Base-by-base conservation (phyloP, 2,329 filamentous ascomycete species). In the Sarocladium oryzae region DNA sequence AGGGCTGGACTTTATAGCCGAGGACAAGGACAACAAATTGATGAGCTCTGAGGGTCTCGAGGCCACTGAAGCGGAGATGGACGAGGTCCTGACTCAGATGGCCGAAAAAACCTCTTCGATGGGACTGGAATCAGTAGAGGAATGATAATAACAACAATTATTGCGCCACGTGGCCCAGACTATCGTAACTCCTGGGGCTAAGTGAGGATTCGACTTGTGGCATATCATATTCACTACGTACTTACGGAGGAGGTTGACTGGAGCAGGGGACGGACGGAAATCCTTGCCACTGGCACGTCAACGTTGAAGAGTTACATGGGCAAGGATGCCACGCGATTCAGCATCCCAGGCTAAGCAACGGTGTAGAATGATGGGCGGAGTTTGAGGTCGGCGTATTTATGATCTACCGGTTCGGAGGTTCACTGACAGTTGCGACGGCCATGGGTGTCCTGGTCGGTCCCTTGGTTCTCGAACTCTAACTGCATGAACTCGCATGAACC, bases 1-100 rank as follows among this genome's bases (percentile, higher is more conserved):
- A 56, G 54, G 28, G 58, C 46, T 52, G 51, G 52, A 49, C 49
- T 56, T 51, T 51, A 53, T 59, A 85, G 81, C 81, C 53, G 81
- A 85, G 66, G 82, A 84, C 53, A 86, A 84, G 64, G 78, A 82
- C 56, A 80, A 78, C 57, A 84, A 82, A 59, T 72, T 86, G 54
- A 85, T 86, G 81, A 82, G 77, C 61, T 84, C 81, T 7, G 79
- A 82, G 24, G 82, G 82, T 1, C 66, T 86, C 52, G 82, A 85
- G 59, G 81, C 80, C 5, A 84, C 77, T 3, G 77, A 83, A 56
- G 74, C 81, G 51, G 81, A 85, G 58, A 76, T 82, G 65, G 70
- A 80, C 43, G 77, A 77, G 56, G 73, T 73, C 1, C 61, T 77
- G 41, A 69, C 74, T 49, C 71, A 72, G 45, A 60, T 68, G 54